Evolutionary conservation across 2,329 filamentous ascomycete species (phyloP), one percentile per base, ranked within the genome.

Genomic region (Penicillium psychrosexuale): DNA sequence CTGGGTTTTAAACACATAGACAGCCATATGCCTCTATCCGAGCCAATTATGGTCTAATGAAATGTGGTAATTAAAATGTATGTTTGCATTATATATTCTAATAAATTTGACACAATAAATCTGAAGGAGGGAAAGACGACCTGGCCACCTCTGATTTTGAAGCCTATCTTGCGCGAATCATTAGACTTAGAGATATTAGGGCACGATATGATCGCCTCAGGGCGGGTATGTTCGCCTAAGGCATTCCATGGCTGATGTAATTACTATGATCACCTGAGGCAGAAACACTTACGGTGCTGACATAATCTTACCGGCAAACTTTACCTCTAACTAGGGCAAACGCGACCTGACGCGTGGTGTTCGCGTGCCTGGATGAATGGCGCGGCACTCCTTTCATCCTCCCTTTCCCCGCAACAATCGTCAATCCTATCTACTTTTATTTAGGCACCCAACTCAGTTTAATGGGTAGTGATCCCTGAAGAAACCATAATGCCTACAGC

Each of bases 401-500:
- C 58, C 55, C 56, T 52, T 55, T 60, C 60, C 61, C 63, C 60
- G 56, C 59, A 55, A 62, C 58, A 47, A 59, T 57, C 54, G 51
- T 51, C 28, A 44, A 27, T 22, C 5, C 28, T 1, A 39, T 51
- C 33, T 28, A 33, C 13, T 43, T 43, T 53, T 51, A 37, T 55
- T 38, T 34, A 47, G 47, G 31, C 48, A 39, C 48, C 11, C 36
- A 9, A 31, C 13, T 27, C 11, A 17, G 28, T 43, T 57, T 47
- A 19, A 59, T 61, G 63, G 61, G 56, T 48, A 47, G 50, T 55
- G 24, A 33, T 58, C 54, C 53, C 42, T 59, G 52, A 60, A 38
- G 9, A 38, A 33, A 36, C 31, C 43, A 58, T 51, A 61, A 74
- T 74, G 71, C 62, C 69, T 61, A 63, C 69, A 54, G 60, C 64